Conservation (phyloP, 441 rosid genomes). For the Breynia disticha region DNA sequence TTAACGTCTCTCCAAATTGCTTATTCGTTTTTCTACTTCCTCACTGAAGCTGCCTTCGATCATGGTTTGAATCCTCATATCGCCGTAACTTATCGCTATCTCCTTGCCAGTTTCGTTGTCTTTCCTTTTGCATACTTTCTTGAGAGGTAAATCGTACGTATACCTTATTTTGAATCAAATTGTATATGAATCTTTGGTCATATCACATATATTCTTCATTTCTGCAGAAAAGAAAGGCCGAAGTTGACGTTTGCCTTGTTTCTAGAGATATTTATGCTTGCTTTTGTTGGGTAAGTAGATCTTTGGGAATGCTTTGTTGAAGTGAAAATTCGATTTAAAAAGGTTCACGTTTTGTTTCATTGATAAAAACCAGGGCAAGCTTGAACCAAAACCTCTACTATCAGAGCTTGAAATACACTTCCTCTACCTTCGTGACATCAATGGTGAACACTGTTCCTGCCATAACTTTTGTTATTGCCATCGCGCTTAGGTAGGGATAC, state of each 20-base stretch:
- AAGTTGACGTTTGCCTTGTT: constrained; percentile 27
- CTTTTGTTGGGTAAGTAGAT: constrained; percentile 31
- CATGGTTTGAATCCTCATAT: constrained; percentile 38
- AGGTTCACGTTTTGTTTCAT: neutral
- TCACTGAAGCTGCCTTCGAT: constrained; percentile 40
- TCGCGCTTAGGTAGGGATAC: constrained; percentile 23
- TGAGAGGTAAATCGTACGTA: constrained; percentile 27
- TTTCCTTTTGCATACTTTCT: constrained; percentile 37
- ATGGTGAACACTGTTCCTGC: constrained; percentile 33
- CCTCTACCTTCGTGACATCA: constrained; percentile 33
- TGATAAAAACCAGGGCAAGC: constrained; percentile 28
- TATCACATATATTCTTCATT: neutral
- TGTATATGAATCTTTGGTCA: neutral
- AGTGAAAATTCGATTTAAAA: no score
- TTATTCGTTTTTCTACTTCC: constrained; percentile 27
- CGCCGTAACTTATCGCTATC: constrained; percentile 32
- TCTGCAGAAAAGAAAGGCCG: constrained; percentile 34
- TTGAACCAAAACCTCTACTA: constrained; percentile 37
- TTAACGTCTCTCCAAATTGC: constrained; percentile 25
- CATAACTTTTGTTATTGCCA: constrained; percentile 29
- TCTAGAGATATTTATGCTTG: constrained; percentile 35
- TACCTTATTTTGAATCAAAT: neutral
- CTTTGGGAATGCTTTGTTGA: no score
- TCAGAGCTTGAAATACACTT: constrained; percentile 38
- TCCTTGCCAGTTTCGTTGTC: constrained; percentile 19